Base-by-base conservation (phyloP, 2,329 filamentous ascomycete species). In the Fusarium sp. region DNA sequence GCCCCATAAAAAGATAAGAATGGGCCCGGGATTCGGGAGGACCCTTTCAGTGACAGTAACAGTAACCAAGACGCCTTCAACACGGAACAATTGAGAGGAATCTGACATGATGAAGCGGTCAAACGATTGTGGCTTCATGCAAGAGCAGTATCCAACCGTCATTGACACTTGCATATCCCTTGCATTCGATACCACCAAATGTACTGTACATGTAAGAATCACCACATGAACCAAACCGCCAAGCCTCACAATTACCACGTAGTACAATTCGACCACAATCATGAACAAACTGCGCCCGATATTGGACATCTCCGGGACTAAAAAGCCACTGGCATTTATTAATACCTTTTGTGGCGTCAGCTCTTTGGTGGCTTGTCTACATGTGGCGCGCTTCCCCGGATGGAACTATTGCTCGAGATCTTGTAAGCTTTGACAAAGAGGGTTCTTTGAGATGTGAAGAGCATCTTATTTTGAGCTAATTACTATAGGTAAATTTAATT, bases 171-270 rank as follows among this genome's bases (percentile, higher is more conserved):
- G 29, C 29, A 16, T 33, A 13, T 33, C 29, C 29, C 6, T 33
- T 16, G 29, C 13, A 33, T n/a, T n/a, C n/a, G n/a, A n/a, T n/a
- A n/a, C n/a, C n/a, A n/a, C n/a, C n/a, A n/a, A n/a, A n/a, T n/a
- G n/a, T n/a, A n/a, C n/a, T n/a, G n/a, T n/a, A n/a, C n/a, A n/a
- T n/a, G 29, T 31, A 13, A 15, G 31, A 35, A 16, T 18, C 15
- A 35, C 16, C 15, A 16, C 16, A 21, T 26, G 26, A 33, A 33
- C 31, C 33, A n/a, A 21, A 38, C 21, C 26, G 49, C 49, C 49
- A 52, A 52, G 49, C 23, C 20, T 29, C 26, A 52, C 37, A 52
- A 52, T 52, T 52, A 38, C n/a, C n/a, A n/a, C n/a, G n/a, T n/a
- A n/a, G n/a, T n/a, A 35, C 48, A 29, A 52, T 26, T 31, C 16